Evolutionary conservation across 768 basidiomycete genomes (phyloP).

Genomic region (Xerocomellus dryophilus): DNA sequence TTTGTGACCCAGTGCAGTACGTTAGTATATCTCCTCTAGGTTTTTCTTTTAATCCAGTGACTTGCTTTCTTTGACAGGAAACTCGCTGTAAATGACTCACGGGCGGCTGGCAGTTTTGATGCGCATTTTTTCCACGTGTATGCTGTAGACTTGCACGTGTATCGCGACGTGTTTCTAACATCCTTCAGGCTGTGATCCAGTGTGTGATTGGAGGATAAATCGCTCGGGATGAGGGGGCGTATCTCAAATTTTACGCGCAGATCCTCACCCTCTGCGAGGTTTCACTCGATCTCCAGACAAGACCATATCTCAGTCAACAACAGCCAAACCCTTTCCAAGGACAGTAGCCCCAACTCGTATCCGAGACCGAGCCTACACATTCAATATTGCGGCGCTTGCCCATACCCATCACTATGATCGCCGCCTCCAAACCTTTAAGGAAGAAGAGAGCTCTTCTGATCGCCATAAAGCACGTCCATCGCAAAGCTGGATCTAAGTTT

Average conservation of each 20-base stretch:
- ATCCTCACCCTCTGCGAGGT: background rate
- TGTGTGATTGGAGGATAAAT: too few species aligned
- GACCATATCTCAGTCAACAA: background rate
- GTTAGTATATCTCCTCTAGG: too few species aligned
- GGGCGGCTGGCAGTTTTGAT: background rate
- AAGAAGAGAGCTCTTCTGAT: conserved; percentile 24
- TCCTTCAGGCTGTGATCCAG: background rate
- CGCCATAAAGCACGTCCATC: conserved; percentile 10
- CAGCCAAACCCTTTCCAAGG: background rate
- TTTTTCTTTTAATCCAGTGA: background rate
- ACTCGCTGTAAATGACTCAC: too few species aligned
- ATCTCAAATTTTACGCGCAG: background rate
- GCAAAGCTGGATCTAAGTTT: background rate
- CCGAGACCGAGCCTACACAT: background rate
- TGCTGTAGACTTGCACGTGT: background rate
- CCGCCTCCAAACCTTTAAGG: background rate
- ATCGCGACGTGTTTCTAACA: background rate
- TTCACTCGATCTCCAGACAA: too few species aligned
- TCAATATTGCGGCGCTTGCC: too few species aligned
- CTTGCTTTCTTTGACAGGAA: background rate
- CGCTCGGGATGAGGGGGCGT: too few species aligned
- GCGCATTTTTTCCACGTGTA: background rate
- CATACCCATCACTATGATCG: background rate
- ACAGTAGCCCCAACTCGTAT: background rate
- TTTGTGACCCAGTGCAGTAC: too few species aligned